Conservation (phyloP, 495 filamentous ascomycete species). For the Bathelium albidoporum region DNA sequence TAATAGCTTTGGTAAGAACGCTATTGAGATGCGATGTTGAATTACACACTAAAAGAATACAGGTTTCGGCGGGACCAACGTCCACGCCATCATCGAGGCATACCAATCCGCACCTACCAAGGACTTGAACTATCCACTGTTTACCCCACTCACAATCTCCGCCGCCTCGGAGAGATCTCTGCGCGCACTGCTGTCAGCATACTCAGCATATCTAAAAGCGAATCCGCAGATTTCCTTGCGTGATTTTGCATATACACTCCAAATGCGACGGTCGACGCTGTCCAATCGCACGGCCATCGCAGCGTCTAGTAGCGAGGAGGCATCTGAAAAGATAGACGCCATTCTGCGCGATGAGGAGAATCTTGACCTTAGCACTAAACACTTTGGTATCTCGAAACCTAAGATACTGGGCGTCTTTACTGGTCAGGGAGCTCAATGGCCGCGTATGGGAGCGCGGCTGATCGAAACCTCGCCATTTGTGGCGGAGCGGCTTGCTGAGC, state of each 20-base stretch:
- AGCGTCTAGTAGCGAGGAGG: neutral
- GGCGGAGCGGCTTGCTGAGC: slow-evolving; percentile 20
- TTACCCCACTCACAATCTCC: neutral
- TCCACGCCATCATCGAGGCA: slow-evolving; percentile 35
- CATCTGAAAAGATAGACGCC: neutral
- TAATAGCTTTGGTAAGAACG: slow-evolving; percentile 23
- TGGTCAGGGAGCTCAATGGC: slow-evolving; percentile 51
- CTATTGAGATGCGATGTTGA: too few relatives aligned
- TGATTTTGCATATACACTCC: neutral
- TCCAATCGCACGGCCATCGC: neutral
- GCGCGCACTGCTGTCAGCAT: neutral
- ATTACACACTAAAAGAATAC: too few relatives aligned
- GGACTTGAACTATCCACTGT: neutral
- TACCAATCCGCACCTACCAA: neutral
- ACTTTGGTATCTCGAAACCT: neutral
- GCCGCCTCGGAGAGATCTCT: neutral
- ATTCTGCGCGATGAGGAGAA: neutral
- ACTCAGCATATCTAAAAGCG: neutral
- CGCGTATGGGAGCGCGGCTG: slow-evolving; percentile 40
- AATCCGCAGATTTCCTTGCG: neutral
- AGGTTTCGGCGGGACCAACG: slow-evolving; percentile 43
- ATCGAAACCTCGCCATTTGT: slow-evolving; percentile 25
- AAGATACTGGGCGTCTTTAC: neutral
- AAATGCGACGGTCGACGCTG: neutral
- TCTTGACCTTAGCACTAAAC: neutral